Evolutionary conservation across 306 rosid species (phyloP).

Genomic region (Cucurbita maxima): DNA sequence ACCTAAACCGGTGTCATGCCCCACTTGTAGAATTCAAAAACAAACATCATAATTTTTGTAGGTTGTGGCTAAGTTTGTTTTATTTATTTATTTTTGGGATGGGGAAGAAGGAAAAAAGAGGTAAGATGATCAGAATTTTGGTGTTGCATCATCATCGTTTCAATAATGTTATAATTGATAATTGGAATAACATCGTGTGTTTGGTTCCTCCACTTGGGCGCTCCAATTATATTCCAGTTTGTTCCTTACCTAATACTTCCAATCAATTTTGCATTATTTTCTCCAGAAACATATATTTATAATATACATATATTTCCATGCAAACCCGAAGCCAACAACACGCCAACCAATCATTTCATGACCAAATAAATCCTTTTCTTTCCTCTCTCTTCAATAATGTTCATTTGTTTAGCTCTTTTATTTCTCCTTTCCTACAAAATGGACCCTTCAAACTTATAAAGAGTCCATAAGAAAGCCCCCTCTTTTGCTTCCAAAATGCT

Average conservation of each 20-base stretch:
- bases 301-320: neutral
- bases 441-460: neutral
- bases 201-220: neutral
- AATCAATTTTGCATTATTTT: neutral
- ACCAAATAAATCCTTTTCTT: neutral
- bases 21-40: neutral
- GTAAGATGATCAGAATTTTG: neutral
- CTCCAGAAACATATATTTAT: neutral
- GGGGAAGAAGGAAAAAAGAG: neutral
- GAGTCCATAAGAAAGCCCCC: neutral
- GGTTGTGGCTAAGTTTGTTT: neutral
- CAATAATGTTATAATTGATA: neutral
- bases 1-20: too few relatives aligned
- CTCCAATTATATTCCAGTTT: neutral
- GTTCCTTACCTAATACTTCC: neutral
- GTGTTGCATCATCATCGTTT: constrained; percentile 3
- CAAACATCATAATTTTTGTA: neutral
- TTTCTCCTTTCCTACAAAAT: neutral
- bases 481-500: neutral
- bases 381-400: neutral
- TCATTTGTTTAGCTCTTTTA: neutral
- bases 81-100: neutral
- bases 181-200: neutral
- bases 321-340: neutral
- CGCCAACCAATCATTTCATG: neutral